Evolutionary conservation across 306 rosid species (phyloP).

Genomic region (Vigna nakashimae): DNA sequence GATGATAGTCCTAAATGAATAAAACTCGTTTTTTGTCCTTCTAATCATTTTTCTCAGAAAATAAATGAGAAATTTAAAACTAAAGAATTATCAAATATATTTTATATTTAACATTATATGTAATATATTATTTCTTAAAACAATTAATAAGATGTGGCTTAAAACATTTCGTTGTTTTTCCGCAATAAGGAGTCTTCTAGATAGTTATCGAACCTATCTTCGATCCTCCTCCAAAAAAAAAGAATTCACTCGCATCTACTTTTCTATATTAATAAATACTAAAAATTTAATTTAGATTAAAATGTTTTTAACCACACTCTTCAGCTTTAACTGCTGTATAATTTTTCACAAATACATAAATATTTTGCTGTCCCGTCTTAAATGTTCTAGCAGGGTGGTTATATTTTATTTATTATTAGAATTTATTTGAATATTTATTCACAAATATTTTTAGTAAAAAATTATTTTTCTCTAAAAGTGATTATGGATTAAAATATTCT

Average conservation of each 20-base stretch:
- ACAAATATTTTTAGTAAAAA: too few species aligned
- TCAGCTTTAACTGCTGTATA: not conserved
- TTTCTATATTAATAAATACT: not conserved
- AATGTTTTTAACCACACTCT: not conserved
- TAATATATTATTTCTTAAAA: not conserved
- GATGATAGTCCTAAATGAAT: not conserved
- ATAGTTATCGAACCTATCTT: slow-evolving; percentile 7
- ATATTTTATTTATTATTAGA: too few species aligned
- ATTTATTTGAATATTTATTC: too few species aligned
- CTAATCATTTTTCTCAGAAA: not conserved
- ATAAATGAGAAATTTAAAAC: not conserved
- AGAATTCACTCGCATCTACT: not conserved
- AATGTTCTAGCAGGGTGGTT: not conserved
- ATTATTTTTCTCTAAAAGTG: too few species aligned
- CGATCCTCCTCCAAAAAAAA: not conserved
- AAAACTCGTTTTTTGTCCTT: not conserved
- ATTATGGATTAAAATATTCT: too few species aligned
- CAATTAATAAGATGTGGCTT: slow-evolving; percentile 30
- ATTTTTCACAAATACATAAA: not conserved
- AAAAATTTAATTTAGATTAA: not conserved
- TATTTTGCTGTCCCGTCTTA: not conserved
- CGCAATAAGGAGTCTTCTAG: slow-evolving; percentile 27
- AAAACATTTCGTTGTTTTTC: slow-evolving; percentile 8
- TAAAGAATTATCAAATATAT: not conserved
- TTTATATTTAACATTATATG: not conserved